phyloP scores from a whole-genome alignment of 495 filamentous ascomycete species.

The Symbiotaphrina buchneri region DNA sequence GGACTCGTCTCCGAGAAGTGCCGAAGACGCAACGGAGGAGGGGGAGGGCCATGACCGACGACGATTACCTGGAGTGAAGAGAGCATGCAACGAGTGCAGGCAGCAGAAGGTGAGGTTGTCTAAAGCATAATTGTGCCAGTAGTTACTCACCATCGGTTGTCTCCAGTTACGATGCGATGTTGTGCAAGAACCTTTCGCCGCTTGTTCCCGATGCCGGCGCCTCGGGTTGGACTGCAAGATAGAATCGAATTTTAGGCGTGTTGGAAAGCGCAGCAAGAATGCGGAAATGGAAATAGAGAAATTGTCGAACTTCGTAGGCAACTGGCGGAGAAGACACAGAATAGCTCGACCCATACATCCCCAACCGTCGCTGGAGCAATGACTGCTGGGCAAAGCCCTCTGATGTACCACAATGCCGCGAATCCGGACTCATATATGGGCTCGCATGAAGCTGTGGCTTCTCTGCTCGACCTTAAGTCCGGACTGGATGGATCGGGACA shows the following conservation, averaged over 20 bases:
- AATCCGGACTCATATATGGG: constrained; percentile 36
- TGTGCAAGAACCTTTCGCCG: constrained; percentile 58
- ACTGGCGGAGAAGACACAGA: constrained; percentile 9
- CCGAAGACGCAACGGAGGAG: constrained; percentile 28
- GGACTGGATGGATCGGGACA: constrained; percentile 23
- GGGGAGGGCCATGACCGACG: constrained; percentile 21
- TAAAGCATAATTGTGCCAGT: constrained; percentile 4
- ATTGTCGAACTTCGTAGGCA: constrained; percentile 41
- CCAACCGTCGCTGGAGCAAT: constrained; percentile 21
- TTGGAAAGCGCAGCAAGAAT: constrained; percentile 77
- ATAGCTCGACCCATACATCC: constrained; percentile 18
- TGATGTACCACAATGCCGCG: constrained; percentile 24
- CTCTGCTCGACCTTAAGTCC: constrained; percentile 48
- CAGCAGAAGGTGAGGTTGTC: constrained; percentile 60
- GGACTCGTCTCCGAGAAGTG: constrained; percentile 49
- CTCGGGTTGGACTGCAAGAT: constrained; percentile 78
- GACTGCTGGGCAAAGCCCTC: constrained; percentile 26
- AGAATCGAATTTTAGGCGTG: constrained; percentile 80
- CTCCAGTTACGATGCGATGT: constrained; percentile 73
- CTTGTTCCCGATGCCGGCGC: constrained; percentile 67
- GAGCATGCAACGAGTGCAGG: constrained; percentile 85
- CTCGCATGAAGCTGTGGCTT: constrained; percentile 67
- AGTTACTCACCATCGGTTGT: constrained; percentile 3
- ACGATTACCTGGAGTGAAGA: constrained; percentile 51
- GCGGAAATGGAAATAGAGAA: constrained; percentile 72